phyloP scores from a whole-genome alignment of 495 filamentous ascomycete genomes.

The Xylaria castorea region DNA sequence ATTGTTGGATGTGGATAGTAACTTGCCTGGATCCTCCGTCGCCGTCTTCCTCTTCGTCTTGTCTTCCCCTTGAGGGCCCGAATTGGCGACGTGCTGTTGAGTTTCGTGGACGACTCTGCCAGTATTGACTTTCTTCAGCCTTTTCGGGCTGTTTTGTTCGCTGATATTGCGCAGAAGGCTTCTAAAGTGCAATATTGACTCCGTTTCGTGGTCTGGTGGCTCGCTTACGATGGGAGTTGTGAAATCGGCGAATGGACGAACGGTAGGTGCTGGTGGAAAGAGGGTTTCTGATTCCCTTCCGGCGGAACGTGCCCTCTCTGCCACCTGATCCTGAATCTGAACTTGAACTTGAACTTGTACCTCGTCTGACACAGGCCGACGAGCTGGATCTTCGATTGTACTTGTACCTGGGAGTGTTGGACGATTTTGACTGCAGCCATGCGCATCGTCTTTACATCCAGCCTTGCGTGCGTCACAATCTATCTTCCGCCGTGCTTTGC shows the following conservation, averaged over 20 bases:
- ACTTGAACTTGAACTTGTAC: neutral
- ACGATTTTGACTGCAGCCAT: neutral
- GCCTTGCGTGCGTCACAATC: neutral
- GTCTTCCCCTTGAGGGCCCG: neutral
- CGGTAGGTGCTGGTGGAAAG: neutral
- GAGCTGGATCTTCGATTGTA: neutral
- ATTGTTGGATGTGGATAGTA: neutral
- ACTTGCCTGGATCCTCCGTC: neutral
- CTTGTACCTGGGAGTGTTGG: neutral
- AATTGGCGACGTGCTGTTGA: neutral
- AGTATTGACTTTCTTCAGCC: neutral
- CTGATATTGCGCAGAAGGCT: neutral
- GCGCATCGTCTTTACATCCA: neutral
- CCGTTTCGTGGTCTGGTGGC: neutral
- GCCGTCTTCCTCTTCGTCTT: neutral
- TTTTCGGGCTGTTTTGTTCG: neutral
- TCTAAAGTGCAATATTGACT: neutral
- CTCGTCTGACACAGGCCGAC: neutral
- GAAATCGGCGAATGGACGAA: slow-evolving; percentile 9
- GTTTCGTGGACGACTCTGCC: neutral
- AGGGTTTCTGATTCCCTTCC: neutral
- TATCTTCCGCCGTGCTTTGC: neutral
- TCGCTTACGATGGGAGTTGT: neutral
- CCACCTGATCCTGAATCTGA: neutral
- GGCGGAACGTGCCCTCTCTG: too few relatives aligned